Evolutionary conservation across 2,329 filamentous ascomycete genomes (phyloP).

Genomic region (Aspergillus sp.): DNA sequence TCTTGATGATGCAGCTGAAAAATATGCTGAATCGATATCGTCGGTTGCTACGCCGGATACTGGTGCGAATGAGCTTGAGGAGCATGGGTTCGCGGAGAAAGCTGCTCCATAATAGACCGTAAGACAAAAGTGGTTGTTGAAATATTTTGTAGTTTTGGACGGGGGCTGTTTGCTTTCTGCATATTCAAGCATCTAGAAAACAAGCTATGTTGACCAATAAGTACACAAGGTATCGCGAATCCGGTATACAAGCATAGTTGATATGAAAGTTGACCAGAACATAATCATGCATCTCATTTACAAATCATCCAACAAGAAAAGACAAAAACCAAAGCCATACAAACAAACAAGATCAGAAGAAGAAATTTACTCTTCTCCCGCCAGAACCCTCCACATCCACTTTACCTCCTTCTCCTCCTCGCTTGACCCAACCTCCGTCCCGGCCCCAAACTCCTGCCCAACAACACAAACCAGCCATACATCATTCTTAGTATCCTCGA

Average conservation of each 20-base stretch:
- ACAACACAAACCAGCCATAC: conserved; percentile 77
- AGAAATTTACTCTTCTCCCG: conserved; percentile 16
- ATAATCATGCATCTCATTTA: background rate
- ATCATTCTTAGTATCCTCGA: conserved; percentile 61
- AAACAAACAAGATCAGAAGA: conserved; percentile 4
- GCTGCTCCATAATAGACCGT: background rate
- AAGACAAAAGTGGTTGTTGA: too few relatives aligned
- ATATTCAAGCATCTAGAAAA: background rate
- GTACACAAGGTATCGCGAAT: background rate
- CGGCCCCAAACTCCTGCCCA: conserved; percentile 41
- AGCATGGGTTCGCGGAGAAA: conserved; percentile 51
- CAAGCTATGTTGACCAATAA: background rate
- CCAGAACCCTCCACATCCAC: conserved; percentile 35
- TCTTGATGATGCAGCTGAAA: conserved; percentile 45
- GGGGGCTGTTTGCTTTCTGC: background rate
- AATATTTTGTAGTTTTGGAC: background rate
- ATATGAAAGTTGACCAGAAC: background rate
- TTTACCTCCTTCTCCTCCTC: conserved; percentile 34
- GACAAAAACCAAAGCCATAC: conserved; percentile 5
- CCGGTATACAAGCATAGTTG: background rate
- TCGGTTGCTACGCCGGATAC: conserved; percentile 47
- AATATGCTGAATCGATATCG: conserved; percentile 44
- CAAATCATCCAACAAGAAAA: background rate
- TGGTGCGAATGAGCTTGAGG: conserved; percentile 46
- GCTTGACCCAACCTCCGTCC: conserved; percentile 30